phyloP scores from a whole-genome alignment of 805 yeast genomes.

The Sungouiozyma ichnusensis region DNA sequence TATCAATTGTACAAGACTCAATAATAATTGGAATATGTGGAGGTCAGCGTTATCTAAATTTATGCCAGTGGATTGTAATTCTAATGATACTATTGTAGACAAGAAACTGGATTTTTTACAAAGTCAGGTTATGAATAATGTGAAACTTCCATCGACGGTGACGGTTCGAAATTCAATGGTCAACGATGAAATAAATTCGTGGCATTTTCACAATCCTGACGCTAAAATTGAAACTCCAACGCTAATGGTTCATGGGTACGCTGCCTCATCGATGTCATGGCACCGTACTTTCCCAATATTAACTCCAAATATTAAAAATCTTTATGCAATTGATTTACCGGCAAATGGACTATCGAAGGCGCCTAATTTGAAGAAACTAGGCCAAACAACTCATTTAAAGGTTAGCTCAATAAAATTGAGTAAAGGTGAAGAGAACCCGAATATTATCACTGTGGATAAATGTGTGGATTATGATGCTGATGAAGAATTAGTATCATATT shows the following conservation, averaged over 20 bases:
- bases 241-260: constrained; percentile 81
- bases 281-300: constrained; percentile 55
- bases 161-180: constrained; percentile 12
- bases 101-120: constrained; percentile 14
- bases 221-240: constrained; percentile 26
- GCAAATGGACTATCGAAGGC: constrained; percentile 60
- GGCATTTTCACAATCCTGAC: constrained; percentile 23
- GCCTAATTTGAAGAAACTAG: constrained; percentile 22
- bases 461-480: background rate
- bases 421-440: background rate
- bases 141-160: constrained; percentile 5
- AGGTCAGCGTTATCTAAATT: background rate
- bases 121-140: constrained; percentile 15
- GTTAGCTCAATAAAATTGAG: background rate
- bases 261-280: constrained; percentile 80
- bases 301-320: constrained; percentile 36
- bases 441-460: background rate
- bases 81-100: background rate
- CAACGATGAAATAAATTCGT: constrained; percentile 21
- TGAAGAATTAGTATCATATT: constrained; percentile 20
- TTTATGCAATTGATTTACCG: constrained; percentile 62
- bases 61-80: background rate
- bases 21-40: background rate
- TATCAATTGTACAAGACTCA: background rate
- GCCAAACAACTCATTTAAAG: background rate